Percentiles rank a stretch among this genome's conserved stretches.
phyloP scores from a whole-genome alignment of 169 alveolate species.

The Plasmodium gaboni region DNA sequence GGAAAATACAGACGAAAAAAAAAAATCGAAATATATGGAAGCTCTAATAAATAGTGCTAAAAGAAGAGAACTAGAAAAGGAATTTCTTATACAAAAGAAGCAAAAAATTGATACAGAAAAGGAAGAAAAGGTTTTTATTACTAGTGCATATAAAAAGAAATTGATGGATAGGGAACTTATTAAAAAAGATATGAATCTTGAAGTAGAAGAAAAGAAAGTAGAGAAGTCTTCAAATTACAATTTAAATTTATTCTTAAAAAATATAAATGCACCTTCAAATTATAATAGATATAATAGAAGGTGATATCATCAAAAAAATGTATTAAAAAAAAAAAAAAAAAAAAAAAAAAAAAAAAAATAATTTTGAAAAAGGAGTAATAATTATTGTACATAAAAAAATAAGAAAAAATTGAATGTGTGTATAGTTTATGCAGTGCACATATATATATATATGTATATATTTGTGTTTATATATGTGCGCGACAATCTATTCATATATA shows the following conservation, averaged over 20 bases:
- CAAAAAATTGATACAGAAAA: slow-evolving; percentile 78
- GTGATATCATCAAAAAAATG: slow-evolving; percentile 2
- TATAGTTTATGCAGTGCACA: background rate
- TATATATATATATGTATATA: too few relatives aligned
- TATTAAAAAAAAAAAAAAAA: background rate
- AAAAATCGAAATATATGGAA: slow-evolving; percentile 83
- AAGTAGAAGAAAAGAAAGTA: slow-evolving; percentile 59
- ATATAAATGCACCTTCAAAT: slow-evolving; percentile 75
- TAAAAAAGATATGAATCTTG: slow-evolving; percentile 76
- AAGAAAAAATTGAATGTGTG: background rate
- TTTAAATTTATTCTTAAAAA: slow-evolving; percentile 79
- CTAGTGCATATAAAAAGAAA: slow-evolving; percentile 86
- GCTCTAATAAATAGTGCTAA: slow-evolving; percentile 82
- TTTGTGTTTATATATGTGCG: background rate
- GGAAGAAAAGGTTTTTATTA: slow-evolving; percentile 82
- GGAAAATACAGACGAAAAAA: slow-evolving; percentile 20
- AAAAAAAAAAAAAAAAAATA: background rate
- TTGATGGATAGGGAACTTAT: slow-evolving; percentile 81
- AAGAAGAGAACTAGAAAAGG: slow-evolving; percentile 82
- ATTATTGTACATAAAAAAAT: background rate
- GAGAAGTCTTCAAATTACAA: slow-evolving; percentile 78
- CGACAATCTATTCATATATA: background rate
- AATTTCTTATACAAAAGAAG: slow-evolving; percentile 82
- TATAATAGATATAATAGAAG: slow-evolving; percentile 47
- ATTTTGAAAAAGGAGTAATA: background rate